These are phyloP conservation scores for Colletotrichum lini DNA, from an alignment of 2,329 filamentous ascomycete genomes.

Conservation along the genomic window DNA sequence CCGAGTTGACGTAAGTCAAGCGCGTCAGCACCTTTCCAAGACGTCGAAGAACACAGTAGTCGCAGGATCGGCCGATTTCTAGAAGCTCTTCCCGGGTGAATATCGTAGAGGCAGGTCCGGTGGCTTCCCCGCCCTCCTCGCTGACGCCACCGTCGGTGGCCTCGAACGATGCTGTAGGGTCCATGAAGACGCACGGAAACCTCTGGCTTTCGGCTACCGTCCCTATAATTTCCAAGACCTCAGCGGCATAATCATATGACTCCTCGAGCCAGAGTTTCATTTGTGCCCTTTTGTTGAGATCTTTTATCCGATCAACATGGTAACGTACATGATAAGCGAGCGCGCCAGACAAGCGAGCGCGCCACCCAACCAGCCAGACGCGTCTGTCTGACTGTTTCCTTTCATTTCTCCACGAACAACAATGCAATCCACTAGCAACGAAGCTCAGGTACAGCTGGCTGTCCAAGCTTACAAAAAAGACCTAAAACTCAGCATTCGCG, in stretches of 20 bases:
- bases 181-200: constrained; percentile 65
- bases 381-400: too few relatives aligned
- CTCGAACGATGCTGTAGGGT: constrained; percentile 61
- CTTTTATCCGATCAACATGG: constrained; percentile 53
- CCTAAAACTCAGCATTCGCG: too few relatives aligned
- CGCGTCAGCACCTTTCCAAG: constrained; percentile 63
- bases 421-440: too few relatives aligned
- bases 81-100: constrained; percentile 63
- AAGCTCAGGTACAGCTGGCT: too few relatives aligned
- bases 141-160: constrained; percentile 43
- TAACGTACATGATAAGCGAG: too few relatives aligned
- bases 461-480: too few relatives aligned
- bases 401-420: too few relatives aligned
- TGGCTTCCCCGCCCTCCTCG: constrained; percentile 44
- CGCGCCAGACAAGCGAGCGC: too few relatives aligned
- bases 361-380: too few relatives aligned
- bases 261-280: constrained; percentile 66
- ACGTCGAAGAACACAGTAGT: constrained; percentile 61
- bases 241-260: constrained; percentile 64
- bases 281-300: constrained; percentile 51
- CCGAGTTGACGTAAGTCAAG: constrained; percentile 59
- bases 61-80: constrained; percentile 66
- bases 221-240: constrained; percentile 57
- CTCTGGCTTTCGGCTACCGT: constrained; percentile 54
- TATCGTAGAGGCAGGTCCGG: constrained; percentile 47